Percentiles rank a stretch among this genome's conserved stretches.
phyloP scores from a whole-genome alignment of 768 basidiomycete species.

The Leccinum sublutescens region DNA sequence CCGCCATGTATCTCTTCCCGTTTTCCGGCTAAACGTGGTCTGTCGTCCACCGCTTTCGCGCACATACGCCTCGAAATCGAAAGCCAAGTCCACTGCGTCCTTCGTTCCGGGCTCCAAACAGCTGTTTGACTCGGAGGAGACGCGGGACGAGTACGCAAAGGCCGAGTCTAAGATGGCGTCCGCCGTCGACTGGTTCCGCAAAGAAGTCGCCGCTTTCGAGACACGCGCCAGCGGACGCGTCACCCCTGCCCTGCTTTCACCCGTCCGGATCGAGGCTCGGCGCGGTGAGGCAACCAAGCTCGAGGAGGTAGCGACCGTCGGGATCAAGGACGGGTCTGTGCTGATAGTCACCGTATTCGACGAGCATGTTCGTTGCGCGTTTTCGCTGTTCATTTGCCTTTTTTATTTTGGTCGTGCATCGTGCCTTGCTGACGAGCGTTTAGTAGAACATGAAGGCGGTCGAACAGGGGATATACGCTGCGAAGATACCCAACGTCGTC shows the following conservation, averaged over 20 bases:
- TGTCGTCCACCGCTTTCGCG: constrained; percentile 8
- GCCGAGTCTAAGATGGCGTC: constrained; percentile 61
- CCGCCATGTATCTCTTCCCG: neutral
- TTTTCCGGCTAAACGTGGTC: neutral
- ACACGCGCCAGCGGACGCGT: constrained; percentile 74
- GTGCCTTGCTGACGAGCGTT: constrained; percentile 13
- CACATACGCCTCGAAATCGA: constrained; percentile 30
- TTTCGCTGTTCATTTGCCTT: constrained; percentile 7
- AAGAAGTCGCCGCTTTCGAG: constrained; percentile 72
- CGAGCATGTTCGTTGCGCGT: constrained; percentile 55
- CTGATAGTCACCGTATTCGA: constrained; percentile 77
- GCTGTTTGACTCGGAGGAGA: constrained; percentile 50
- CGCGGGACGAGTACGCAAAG: constrained; percentile 60
- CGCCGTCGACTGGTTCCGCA: constrained; percentile 71
- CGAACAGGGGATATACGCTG: constrained; percentile 73
- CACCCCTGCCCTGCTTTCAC: constrained; percentile 66
- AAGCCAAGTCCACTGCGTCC: constrained; percentile 49
- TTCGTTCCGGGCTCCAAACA: constrained; percentile 70
- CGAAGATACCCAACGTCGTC: constrained; percentile 66
- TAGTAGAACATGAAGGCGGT: constrained; percentile 74
- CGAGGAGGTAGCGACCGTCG: constrained; percentile 77
- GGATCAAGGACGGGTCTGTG: constrained; percentile 73
- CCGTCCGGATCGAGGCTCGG: constrained; percentile 59
- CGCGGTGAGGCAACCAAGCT: constrained; percentile 42
- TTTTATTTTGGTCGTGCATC: neutral